Base-by-base conservation (phyloP, 2,329 filamentous ascomycete genomes). In the Claviceps maximensis region DNA sequence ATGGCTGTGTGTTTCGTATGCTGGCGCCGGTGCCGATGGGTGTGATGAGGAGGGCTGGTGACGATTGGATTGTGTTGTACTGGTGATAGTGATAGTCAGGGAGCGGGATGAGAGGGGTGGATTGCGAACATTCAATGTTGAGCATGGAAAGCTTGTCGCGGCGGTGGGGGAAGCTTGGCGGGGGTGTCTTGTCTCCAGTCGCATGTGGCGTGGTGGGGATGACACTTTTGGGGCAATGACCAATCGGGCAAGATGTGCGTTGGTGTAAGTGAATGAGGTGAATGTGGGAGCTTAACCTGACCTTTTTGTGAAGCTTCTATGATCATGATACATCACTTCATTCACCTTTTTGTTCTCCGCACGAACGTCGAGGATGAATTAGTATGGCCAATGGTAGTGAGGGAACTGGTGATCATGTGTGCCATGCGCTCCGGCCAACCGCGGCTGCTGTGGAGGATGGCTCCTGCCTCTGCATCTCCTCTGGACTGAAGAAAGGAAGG, bases 1-100 rank as follows among this genome's bases (percentile, higher is more conserved):
- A 75, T 73, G 46, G 46, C 10, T 27, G 17, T 23, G 41, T 21
- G 40, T 42, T 21, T 13, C 23, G 12, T 23, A 31, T 49, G 42
- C 4, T 38, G 47, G 21, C 19, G 10, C 25, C 19, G 5, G 31
- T 25, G 40, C 40, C 19, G 12, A 15, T 42, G 36, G 36, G 42
- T 27, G 17, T n/a, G 25, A 27, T 19, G 41, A 44, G 41, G 41
- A 44, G 19, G 36, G 6, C 15, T 38, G 36, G 36, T n/a, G 36
- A 38, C 8, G 36, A 38, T 38, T 38, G 36, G 33, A 36, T 36
- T 36, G 36, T 38, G 36, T 17, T 38, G 33, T 13, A 13, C 10
- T 36, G 31, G 29, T 29, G 29, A 4, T 33, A 15, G 33, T 38
- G 31, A 10, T 3, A 33, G 31, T 29, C 27, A 12, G 31, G 5